These are phyloP conservation scores for Curvularia sp. DNA, from an alignment of 2,329 filamentous ascomycete genomes.

Conservation along the genomic window DNA sequence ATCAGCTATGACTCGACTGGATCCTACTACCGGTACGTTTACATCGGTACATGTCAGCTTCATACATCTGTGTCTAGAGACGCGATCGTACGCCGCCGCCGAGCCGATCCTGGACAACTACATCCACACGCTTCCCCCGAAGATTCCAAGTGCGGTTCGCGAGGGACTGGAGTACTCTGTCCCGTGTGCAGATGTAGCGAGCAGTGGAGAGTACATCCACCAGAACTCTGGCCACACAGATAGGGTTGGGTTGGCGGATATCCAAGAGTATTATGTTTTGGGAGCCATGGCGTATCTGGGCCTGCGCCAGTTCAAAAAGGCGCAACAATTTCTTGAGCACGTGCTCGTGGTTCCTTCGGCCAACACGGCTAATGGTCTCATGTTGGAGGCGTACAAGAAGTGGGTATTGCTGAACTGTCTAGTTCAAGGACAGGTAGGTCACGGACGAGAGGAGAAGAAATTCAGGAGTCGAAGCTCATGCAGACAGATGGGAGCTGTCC, in stretches of 20 bases:
- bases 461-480: constrained; percentile 7
- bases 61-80: constrained; percentile 63
- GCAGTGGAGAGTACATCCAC: constrained; percentile 66
- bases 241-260: constrained; percentile 58
- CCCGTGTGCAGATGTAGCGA: constrained; percentile 51
- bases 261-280: constrained; percentile 63
- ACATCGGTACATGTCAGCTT: constrained; percentile 69
- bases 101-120: constrained; percentile 69
- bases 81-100: constrained; percentile 61
- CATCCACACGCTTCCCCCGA: constrained; percentile 69
- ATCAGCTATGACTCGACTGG: constrained; percentile 68
- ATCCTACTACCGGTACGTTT: constrained; percentile 70
- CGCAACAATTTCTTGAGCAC: constrained; percentile 56
- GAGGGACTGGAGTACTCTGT: constrained; percentile 50
- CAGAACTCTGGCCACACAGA: constrained; percentile 64
- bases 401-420: constrained; percentile 83
- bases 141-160: constrained; percentile 35
- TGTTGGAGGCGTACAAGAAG: constrained; percentile 90
- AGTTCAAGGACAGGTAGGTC: constrained; percentile 66
- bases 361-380: constrained; percentile 73
- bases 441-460: not conserved
- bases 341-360: constrained; percentile 68
- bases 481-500: constrained; percentile 58
- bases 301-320: constrained; percentile 51
- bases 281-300: constrained; percentile 58